phyloP scores from a whole-genome alignment of 129 eudicot species.

The Flaveria sonorensis region DNA sequence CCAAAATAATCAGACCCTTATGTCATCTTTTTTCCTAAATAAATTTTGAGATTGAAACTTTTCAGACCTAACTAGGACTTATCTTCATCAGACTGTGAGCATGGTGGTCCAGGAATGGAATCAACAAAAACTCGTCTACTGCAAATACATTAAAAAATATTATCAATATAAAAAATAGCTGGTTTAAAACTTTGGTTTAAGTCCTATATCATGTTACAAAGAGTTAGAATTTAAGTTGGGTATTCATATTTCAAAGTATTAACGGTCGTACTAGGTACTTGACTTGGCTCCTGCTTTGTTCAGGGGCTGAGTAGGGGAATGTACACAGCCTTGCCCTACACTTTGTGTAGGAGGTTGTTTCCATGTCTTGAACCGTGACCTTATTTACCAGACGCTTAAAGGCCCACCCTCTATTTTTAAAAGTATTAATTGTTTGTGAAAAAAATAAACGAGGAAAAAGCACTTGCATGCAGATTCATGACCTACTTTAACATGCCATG shows the following conservation, averaged over 20 bases:
- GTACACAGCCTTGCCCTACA: too few relatives aligned
- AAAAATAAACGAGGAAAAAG: background rate
- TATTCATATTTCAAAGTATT: too few relatives aligned
- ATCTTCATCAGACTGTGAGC: slow-evolving; percentile 49
- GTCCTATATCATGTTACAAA: too few relatives aligned
- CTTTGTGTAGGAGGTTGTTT: too few relatives aligned
- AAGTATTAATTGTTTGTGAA: background rate
- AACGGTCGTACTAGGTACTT: too few relatives aligned
- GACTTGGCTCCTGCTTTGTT: too few relatives aligned
- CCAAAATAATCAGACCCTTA: slow-evolving; percentile 19
- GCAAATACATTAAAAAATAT: slow-evolving; percentile 20
- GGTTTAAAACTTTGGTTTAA: too few relatives aligned
- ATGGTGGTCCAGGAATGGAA: slow-evolving; percentile 53
- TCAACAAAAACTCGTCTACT: slow-evolving; percentile 82
- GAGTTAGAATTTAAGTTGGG: too few relatives aligned
- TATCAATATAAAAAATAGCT: background rate
- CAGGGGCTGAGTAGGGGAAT: too few relatives aligned
- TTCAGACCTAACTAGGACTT: slow-evolving; percentile 30
- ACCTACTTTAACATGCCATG: background rate
- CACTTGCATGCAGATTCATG: background rate
- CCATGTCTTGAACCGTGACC: too few relatives aligned
- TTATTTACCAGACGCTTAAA: too few relatives aligned
- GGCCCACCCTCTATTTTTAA: background rate
- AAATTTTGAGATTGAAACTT: slow-evolving; percentile 26
- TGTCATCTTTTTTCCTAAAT: slow-evolving; percentile 26